Conservation (phyloP, 345 rosid species). For the Laguncularia racemosa region DNA sequence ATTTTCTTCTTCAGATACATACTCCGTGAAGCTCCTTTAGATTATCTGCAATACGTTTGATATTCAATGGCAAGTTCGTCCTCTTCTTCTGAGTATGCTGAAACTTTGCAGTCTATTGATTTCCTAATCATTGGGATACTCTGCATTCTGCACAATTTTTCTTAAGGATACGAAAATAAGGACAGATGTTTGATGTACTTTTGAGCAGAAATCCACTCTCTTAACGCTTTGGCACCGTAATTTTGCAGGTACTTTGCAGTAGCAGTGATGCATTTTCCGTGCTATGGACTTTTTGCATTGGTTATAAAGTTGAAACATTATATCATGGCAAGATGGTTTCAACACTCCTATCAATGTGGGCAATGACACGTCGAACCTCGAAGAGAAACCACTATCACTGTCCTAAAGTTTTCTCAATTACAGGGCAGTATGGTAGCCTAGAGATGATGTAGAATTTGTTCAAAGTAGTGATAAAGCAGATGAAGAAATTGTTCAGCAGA, state of each 20-base stretch:
- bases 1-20: too few relatives aligned
- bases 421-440: not conserved
- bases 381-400: not conserved
- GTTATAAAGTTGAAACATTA: slow-evolving; percentile 63
- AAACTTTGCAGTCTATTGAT: too few relatives aligned
- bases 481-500: not conserved
- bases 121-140: too few relatives aligned
- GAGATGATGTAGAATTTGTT: too few relatives aligned
- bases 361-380: slow-evolving; percentile 14
- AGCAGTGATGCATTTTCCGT: slow-evolving; percentile 81
- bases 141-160: too few relatives aligned
- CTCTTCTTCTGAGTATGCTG: too few relatives aligned
- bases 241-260: slow-evolving; percentile 74
- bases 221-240: slow-evolving; percentile 6
- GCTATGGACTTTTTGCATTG: slow-evolving; percentile 62
- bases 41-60: too few relatives aligned
- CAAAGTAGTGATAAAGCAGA: not conserved
- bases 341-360: slow-evolving; percentile 46
- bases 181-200: not conserved
- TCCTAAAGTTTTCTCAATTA: not conserved
- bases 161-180: not conserved
- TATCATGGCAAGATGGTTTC: slow-evolving; percentile 59
- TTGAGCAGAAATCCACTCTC: not conserved
- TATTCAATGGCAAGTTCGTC: too few relatives aligned
- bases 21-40: too few relatives aligned